These are phyloP conservation scores for Avicennia marina DNA, from an alignment of 257 asterid genomes.

Conservation along the genomic window DNA sequence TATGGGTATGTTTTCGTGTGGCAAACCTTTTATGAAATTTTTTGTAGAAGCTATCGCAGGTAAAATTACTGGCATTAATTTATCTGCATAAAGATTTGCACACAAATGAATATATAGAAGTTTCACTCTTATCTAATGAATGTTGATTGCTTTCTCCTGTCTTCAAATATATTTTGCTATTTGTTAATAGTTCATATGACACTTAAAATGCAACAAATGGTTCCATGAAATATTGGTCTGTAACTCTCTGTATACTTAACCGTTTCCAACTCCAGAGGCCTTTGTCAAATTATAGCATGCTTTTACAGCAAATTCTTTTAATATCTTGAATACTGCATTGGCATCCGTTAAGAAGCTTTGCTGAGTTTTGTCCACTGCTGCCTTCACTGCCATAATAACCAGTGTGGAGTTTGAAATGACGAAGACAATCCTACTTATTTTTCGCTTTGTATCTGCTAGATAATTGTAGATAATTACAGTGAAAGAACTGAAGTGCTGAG, in stretches of 20 bases:
- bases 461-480: not conserved
- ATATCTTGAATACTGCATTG: not conserved
- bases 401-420: slow-evolving; percentile 4
- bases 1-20: not conserved
- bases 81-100: too few species aligned
- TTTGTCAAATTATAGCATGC: not conserved
- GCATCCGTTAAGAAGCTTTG: not conserved
- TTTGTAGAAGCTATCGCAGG: not conserved
- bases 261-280: not conserved
- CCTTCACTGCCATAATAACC: slow-evolving; percentile 1
- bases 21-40: not conserved
- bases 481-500: not conserved
- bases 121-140: not conserved
- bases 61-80: too few species aligned
- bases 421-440: slow-evolving; percentile 4
- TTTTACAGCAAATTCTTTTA: not conserved
- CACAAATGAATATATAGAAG: not conserved
- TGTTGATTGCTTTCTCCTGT: not conserved
- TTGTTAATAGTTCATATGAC: too few species aligned
- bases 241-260: not conserved
- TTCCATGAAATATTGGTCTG: not conserved
- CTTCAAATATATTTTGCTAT: not conserved
- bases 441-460: not conserved
- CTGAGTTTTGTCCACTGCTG: not conserved
- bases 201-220: not conserved